Conservation (phyloP, 73 alveolate genomes). For the Tetrahymena borealis region DNA sequence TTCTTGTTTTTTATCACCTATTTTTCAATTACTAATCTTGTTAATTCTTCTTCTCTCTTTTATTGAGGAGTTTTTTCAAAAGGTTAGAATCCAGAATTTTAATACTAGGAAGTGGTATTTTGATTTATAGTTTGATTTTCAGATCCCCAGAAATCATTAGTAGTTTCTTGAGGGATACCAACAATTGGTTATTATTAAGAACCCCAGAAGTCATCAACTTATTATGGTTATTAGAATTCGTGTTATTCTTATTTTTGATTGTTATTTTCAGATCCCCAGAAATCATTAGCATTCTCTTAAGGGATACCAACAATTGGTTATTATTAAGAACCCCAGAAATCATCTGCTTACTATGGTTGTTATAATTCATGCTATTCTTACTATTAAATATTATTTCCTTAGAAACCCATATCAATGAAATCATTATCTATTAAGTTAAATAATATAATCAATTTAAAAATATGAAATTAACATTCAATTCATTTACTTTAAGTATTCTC, state of each 20-base stretch:
- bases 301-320: too few species aligned
- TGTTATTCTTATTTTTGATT: too few species aligned
- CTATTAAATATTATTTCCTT: too few species aligned
- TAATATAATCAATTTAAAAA: too few species aligned
- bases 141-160: neutral
- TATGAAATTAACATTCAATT: too few species aligned
- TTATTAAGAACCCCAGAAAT: neutral
- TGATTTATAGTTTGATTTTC: neutral
- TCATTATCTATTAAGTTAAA: too few species aligned
- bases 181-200: neutral
- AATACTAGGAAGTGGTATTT: neutral
- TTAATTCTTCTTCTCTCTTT: neutral
- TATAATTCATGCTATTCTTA: neutral
- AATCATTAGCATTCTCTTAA: neutral
- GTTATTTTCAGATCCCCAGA: neutral
- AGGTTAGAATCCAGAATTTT: neutral
- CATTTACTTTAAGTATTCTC: too few species aligned
- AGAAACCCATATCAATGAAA: too few species aligned
- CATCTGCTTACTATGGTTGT: neutral
- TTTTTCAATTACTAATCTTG: neutral
- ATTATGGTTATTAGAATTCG: neutral
- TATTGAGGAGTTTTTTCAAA: neutral
- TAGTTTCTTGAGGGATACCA: too few species aligned
- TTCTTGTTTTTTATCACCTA: too few species aligned
- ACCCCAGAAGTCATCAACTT: neutral